Conservation (phyloP, 2,329 filamentous ascomycete genomes). For the Aspergillus persii region DNA sequence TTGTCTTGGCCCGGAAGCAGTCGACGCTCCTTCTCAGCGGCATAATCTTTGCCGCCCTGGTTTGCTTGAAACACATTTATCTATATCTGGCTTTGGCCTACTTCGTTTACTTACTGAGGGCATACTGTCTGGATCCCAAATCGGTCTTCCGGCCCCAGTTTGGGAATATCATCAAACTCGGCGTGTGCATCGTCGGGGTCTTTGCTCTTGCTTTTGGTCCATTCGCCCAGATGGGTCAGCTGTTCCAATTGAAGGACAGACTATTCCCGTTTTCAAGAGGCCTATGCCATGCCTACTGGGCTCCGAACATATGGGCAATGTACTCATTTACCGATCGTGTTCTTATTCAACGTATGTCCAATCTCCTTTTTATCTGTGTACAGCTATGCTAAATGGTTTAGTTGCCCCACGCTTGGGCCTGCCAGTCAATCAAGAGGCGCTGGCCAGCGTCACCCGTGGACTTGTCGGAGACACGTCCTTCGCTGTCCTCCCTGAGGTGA, state of each 20-base stretch:
- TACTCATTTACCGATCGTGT: slow-evolving; percentile 88
- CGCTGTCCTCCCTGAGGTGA: slow-evolving; percentile 85
- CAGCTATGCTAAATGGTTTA: slow-evolving; percentile 42
- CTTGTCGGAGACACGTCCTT: slow-evolving; percentile 92
- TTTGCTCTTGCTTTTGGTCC: slow-evolving; percentile 85
- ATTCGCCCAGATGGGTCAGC: slow-evolving; percentile 76
- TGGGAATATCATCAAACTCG: slow-evolving; percentile 79
- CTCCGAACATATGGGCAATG: slow-evolving; percentile 93
- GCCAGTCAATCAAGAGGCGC: slow-evolving; percentile 67
- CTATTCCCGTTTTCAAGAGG: slow-evolving; percentile 93
- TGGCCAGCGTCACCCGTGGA: slow-evolving; percentile 87
- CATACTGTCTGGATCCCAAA: slow-evolving; percentile 78
- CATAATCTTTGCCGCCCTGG: slow-evolving; percentile 74
- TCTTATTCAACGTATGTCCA: slow-evolving; percentile 71
- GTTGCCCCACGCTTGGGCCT: slow-evolving; percentile 81
- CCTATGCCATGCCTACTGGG: slow-evolving; percentile 97
- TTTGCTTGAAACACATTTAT: slow-evolving; percentile 98
- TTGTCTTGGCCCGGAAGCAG: slow-evolving; percentile 75
- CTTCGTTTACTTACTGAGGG: slow-evolving; percentile 86
- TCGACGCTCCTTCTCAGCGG: slow-evolving; percentile 76
- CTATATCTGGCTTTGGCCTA: slow-evolving; percentile 94
- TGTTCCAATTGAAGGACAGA: slow-evolving; percentile 77
- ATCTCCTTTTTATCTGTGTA: neutral
- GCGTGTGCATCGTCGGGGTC: slow-evolving; percentile 66
- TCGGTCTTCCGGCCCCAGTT: slow-evolving; percentile 75